Evolutionary conservation across 495 filamentous ascomycete species (phyloP).

Genomic region (Apiosordaria backusii): DNA sequence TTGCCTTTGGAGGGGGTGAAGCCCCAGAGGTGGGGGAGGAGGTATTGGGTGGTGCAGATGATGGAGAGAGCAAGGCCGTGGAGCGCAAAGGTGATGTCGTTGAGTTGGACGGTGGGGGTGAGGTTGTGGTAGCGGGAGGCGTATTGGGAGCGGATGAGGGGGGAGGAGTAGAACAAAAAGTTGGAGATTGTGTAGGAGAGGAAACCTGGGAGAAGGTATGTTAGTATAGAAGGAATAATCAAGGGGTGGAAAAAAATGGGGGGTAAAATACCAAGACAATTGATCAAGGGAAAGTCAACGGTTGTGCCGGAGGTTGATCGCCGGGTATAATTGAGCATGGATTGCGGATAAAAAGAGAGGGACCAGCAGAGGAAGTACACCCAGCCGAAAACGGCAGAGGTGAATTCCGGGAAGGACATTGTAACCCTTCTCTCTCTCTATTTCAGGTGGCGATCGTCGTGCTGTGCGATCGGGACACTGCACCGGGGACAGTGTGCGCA

Average conservation of each 20-base stretch:
- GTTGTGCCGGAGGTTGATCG: conserved; percentile 76
- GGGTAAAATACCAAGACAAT: conserved; percentile 55
- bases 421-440: too few species aligned
- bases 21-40: conserved; percentile 68
- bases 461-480: too few species aligned
- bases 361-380: conserved; percentile 72
- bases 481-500: too few species aligned
- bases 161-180: conserved; percentile 68
- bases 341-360: conserved; percentile 88
- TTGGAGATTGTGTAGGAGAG: conserved; percentile 73
- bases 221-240: not conserved
- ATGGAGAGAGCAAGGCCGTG: conserved; percentile 70
- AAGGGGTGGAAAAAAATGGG: not conserved
- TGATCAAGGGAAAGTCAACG: conserved; percentile 81
- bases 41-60: conserved; percentile 68
- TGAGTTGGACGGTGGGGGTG: conserved; percentile 79
- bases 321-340: conserved; percentile 68
- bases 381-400: conserved; percentile 57
- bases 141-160: conserved; percentile 75
- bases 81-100: conserved; percentile 80
- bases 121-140: conserved; percentile 69
- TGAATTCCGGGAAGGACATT: conserved; percentile 24
- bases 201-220: conserved; percentile 56
- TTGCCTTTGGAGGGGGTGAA: conserved; percentile 56
- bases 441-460: too few species aligned